These are phyloP conservation scores for Brassica rapa DNA, from an alignment of 345 rosid genomes.

Conservation along the genomic window DNA sequence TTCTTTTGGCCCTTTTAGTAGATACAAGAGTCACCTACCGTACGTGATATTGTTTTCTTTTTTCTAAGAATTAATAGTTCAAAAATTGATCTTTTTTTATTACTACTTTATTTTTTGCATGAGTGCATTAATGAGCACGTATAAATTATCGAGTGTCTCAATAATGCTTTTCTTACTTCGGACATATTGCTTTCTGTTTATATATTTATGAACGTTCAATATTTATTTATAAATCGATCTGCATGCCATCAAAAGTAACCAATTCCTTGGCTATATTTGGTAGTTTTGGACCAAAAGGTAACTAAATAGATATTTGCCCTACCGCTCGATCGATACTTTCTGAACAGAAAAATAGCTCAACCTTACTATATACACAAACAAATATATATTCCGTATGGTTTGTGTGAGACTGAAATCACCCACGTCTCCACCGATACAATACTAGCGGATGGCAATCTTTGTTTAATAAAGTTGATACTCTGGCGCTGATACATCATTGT, in stretches of 20 bases:
- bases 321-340: slow-evolving; percentile 2
- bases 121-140: slow-evolving; percentile 25
- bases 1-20: slow-evolving; percentile 35
- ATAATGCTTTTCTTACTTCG: too few relatives aligned
- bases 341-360: not conserved
- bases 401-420: slow-evolving; percentile 4
- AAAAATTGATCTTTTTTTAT: not conserved
- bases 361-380: not conserved
- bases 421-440: slow-evolving; percentile 22
- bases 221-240: not conserved
- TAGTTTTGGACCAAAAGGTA: not conserved
- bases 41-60: not conserved
- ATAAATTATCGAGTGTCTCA: not conserved
- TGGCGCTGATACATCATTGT: not conserved
- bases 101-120: slow-evolving; percentile 31
- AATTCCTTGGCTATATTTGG: not conserved
- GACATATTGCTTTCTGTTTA: slow-evolving; percentile 4
- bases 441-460: not conserved
- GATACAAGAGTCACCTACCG: slow-evolving; percentile 36
- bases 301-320: not conserved
- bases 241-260: not conserved
- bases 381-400: not conserved
- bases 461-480: not conserved
- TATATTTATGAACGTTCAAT: not conserved
- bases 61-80: not conserved